Base-by-base conservation (phyloP, 2,329 filamentous ascomycete genomes). In the Lecanicillium sp. region DNA sequence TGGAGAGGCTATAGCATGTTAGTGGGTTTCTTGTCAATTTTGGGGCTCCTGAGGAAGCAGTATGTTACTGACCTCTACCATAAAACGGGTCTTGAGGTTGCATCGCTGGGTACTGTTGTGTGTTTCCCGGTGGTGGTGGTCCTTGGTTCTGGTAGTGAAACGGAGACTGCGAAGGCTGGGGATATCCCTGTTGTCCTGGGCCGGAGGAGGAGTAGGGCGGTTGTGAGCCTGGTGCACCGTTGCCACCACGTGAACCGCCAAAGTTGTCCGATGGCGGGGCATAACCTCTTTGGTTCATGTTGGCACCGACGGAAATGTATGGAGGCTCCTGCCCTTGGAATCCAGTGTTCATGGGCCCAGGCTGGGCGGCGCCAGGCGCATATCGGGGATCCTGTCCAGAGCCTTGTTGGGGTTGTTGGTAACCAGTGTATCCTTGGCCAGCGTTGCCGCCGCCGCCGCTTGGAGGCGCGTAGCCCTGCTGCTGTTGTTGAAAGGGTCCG, bases 1-100 rank as follows among this genome's bases (percentile, higher is more conserved):
- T 59, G 67, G 64, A 54, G 68, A 71, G 54, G 66, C 68, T 72
- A 72, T 56, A 68, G 56, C 64, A 68, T 13, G 36, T 42, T 35
- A 41, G 39, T 33, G 29, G 13, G 32, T 20, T 6, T 33, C 19
- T 35, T 22, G 33, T 14, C 69, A 59, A 69, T 62, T 68, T 37
- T 47, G 51, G 37, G 42, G 39, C 40, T 43, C 41, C 31, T 13
- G 37, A 37, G 34, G 37, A 45, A 43, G 45, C 42, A 53, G 52
- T 50, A 55, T 59, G 50, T 48, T 54, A 79, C 71, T 69, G 69
- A 74, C 76, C 74, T 68, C 75, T 75, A 63, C 72, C 72, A 49
- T 72, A 75, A 47, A 70, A 69, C 33, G 72, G 62, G 56, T 77
- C 74, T 54, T 63, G 55, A 44, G 71, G 64, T 51, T 71, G 71